Base-by-base conservation (phyloP, 768 basidiomycete species). In the Multifurca ochricompacta region DNA sequence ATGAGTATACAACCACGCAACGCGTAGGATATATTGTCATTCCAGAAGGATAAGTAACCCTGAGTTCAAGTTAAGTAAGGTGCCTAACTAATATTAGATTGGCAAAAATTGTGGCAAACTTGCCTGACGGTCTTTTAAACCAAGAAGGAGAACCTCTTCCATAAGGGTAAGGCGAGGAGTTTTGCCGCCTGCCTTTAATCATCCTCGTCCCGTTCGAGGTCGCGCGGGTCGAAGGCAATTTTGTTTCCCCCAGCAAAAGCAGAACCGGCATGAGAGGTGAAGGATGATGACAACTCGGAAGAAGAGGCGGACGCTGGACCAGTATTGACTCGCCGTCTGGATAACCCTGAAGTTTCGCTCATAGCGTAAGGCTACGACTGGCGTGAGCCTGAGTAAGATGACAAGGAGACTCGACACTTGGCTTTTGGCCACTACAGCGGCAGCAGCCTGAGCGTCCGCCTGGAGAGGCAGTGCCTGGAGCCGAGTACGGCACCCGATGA, bases 11-110 rank as follows among this genome's bases (percentile, higher is more conserved):
- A 97, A 4, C 96, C 96, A n/a, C 96, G 83, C 2, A 99, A 79
- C 13, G 95, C 94, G 70, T 99, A 99, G 0, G 93, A 96, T 62
- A 99, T 99, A 71, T 97, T 98, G 76, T 99, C 95, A 72, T 98
- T 98, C 95, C 95, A 98, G 68, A 98, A 98, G 1, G 92, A 95
- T 35, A 98, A 81, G 69, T 98, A 96, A 32, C 94, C 94, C 81
- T 85, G 62, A 41, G 39, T 42, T 39, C 42, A 65, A 61, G 39
- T 45, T 39, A 39, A 35, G 40, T 39, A 6, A 21, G 30, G 30
- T 23, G 34, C 11, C 19, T 0, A 7, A 21, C 19, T 0, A 7
- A 21, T 4, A 39, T 11, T 30, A 28, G 21, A 27, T 7, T 39
- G 52, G 23, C n/a, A n/a, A n/a, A n/a, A n/a, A n/a, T n/a, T n/a